These are phyloP conservation scores for Fusarium protoensiforme DNA, from an alignment of 2,329 filamentous ascomycete genomes.

Conservation along the genomic window DNA sequence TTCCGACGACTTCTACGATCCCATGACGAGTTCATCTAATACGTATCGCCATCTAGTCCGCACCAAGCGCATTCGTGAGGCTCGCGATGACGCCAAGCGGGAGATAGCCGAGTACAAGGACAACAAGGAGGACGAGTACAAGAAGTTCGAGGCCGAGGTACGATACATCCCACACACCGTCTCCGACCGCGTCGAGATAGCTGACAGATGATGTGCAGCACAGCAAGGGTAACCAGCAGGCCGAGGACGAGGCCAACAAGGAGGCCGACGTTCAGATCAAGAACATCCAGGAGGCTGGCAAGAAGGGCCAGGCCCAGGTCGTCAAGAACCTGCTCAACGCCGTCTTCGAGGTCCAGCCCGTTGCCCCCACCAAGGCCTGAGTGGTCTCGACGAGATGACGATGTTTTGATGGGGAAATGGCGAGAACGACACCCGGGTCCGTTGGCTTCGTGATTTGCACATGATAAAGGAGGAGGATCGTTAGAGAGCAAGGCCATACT, in stretches of 20 bases:
- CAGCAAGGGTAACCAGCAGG: constrained; percentile 85
- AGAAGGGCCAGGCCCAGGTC: constrained; percentile 82
- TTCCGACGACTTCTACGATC: constrained; percentile 2
- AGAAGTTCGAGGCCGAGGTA: constrained; percentile 86
- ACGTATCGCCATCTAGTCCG: constrained; percentile 59
- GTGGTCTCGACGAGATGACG: neutral
- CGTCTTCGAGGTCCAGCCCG: constrained; percentile 86
- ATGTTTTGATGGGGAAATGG: constrained; percentile 24
- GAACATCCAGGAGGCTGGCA: constrained; percentile 83
- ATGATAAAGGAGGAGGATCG: constrained; percentile 23
- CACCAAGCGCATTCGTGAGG: constrained; percentile 97
- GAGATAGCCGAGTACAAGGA: constrained; percentile 94
- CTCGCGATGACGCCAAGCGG: constrained; percentile 95
- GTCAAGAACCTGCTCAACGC: constrained; percentile 84
- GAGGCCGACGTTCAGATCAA: constrained; percentile 82
- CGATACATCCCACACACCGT: constrained; percentile 1
- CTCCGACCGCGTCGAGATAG: neutral
- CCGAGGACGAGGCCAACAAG: constrained; percentile 82
- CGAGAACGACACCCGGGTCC: constrained; percentile 16
- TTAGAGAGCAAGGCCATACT: constrained; percentile 29
- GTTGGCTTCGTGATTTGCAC: neutral
- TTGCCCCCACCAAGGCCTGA: constrained; percentile 55
- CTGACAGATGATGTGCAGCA: constrained; percentile 68
- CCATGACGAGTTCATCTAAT: neutral
- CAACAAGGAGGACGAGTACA: constrained; percentile 93